Conservation (phyloP, 768 basidiomycete genomes). For the Saitozyma sp. region DNA sequence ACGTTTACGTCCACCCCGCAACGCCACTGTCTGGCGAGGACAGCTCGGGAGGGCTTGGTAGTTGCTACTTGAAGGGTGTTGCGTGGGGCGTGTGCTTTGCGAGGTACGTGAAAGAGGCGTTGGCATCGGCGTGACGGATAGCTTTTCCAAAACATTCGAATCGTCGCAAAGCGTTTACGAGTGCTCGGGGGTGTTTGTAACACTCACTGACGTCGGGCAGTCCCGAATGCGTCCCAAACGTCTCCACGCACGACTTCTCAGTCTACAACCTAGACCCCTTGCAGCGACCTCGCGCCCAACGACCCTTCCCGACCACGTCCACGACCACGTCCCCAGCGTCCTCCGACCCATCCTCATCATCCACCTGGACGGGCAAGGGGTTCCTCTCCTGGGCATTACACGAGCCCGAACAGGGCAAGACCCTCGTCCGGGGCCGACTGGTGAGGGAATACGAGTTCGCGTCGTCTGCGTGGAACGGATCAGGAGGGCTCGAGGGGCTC, state of each 20-base stretch:
- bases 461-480: slow-evolving; percentile 16
- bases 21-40: not conserved
- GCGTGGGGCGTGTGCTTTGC: slow-evolving; percentile 44
- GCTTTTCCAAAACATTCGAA: not conserved
- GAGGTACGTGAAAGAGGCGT: slow-evolving; percentile 21
- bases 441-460: slow-evolving; percentile 35
- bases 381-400: slow-evolving; percentile 43
- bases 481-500: slow-evolving; percentile 42
- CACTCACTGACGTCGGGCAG: slow-evolving; percentile 10
- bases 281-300: slow-evolving; percentile 7
- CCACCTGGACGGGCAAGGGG: slow-evolving; percentile 39
- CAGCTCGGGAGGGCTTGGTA: slow-evolving; percentile 19
- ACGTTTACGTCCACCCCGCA: slow-evolving; percentile 39
- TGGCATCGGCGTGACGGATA: too few species aligned
- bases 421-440: slow-evolving; percentile 36
- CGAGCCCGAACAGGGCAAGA: slow-evolving; percentile 28
- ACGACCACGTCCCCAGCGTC: slow-evolving; percentile 12
- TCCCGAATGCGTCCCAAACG: slow-evolving; percentile 46
- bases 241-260: slow-evolving; percentile 34
- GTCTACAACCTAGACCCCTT: slow-evolving; percentile 45
- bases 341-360: not conserved
- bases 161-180: not conserved
- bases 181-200: not conserved
- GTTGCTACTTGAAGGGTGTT: slow-evolving; percentile 36
- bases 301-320: slow-evolving; percentile 19